Evolutionary conservation across 306 rosid genomes (phyloP), one percentile per base, ranked within the genome.

Genomic region (Corylus avellana): DNA sequence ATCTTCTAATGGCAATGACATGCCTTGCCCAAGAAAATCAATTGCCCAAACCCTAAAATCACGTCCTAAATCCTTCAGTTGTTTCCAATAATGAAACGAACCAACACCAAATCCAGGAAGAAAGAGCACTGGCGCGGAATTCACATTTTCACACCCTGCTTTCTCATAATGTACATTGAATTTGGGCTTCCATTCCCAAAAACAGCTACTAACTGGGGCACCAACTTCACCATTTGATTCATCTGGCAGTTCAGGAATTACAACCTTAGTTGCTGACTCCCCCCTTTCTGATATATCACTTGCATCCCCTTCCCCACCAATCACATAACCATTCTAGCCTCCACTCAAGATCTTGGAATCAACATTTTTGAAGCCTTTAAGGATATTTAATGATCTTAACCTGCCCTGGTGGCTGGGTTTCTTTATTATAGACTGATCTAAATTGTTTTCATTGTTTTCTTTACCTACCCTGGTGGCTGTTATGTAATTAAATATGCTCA

Each of bases 41-140:
- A 94, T 82, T 67, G 95, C 93, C 97, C 97, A 94, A 1, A 91
- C 97, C 77, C 97, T 80, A 77, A 72, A 85, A 48, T 94, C 97
- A 17, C 88, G 84, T 12, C 98, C 98, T 84, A 94, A 86, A 85
- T 94, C 98, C 89, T 85, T 91, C 75, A 94, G 75, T 70, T 94
- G 98, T 89, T 94, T 94, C 95, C 90, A 95, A 55, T 92, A 94
- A 80, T 94, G 98, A 78, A 94, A 94, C 17, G 98, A 85, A 18
- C 98, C 98, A 83, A 92, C 98, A 76, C 98, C 98, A 79, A 94
- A 94, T 82, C 97, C 98, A 51, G 98, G 98, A 77, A 94, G 91
- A 79, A 92, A 92, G 46, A 94, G 78, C 46, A 94, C 91, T 32
- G 90, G 79, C 9, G 97, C 97, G 53, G 97, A 88, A 59, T 78